These are phyloP conservation scores for Chlorophyllum brunneum DNA, from an alignment of 768 basidiomycete genomes.

Conservation along the genomic window DNA sequence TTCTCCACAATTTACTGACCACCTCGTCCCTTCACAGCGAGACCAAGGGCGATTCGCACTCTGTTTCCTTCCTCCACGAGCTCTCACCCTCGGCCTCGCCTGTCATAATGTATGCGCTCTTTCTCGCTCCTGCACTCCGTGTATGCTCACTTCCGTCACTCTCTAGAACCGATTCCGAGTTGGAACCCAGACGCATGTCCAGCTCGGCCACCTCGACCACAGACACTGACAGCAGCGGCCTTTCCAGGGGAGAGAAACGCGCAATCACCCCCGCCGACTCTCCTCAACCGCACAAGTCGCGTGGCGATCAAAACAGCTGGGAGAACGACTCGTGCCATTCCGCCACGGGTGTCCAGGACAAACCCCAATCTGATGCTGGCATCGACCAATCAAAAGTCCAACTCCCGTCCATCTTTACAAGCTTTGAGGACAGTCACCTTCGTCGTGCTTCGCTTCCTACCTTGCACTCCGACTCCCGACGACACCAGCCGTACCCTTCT, in stretches of 20 bases:
- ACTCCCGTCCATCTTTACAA: constrained; percentile 70
- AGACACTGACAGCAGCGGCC: constrained; percentile 61
- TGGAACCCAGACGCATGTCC: constrained; percentile 71
- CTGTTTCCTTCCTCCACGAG: constrained; percentile 40
- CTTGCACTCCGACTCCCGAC: constrained; percentile 50
- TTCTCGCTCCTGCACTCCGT: constrained; percentile 9
- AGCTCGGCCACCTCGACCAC: constrained; percentile 65
- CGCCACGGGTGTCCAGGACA: constrained; percentile 29
- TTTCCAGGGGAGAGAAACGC: constrained; percentile 61
- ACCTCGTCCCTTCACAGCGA: constrained; percentile 25
- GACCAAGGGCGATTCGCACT: constrained; percentile 23
- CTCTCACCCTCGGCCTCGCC: constrained; percentile 45
- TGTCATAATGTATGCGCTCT: constrained; percentile 37
- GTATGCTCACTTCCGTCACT: constrained; percentile 14
- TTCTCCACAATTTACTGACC: constrained; percentile 15
- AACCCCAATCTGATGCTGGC: constrained; percentile 35
- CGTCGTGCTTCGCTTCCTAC: constrained; percentile 66
- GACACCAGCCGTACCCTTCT: constrained; percentile 56
- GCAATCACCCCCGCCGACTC: constrained; percentile 52
- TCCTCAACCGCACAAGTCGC: constrained; percentile 49
- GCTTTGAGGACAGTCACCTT: constrained; percentile 57
- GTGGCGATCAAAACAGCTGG: constrained; percentile 33
- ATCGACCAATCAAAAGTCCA: constrained; percentile 54
- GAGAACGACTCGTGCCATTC: constrained; percentile 28
- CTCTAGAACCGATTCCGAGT: constrained; percentile 40